Evolutionary conservation across 257 asterid species (phyloP).

Genomic region (Lavandula angustifolia): DNA sequence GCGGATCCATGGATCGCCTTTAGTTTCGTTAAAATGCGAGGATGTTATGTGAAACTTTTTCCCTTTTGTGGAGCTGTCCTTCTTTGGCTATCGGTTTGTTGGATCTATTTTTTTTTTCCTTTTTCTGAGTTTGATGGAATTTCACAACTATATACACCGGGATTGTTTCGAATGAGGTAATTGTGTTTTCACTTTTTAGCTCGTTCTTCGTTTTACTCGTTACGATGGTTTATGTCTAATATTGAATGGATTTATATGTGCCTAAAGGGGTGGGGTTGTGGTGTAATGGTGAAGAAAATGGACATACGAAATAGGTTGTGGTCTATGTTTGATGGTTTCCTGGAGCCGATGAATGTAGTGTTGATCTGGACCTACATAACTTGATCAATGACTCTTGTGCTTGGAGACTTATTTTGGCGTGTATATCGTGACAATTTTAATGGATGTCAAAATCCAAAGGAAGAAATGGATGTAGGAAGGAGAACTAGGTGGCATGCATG

Average conservation of each 20-base stretch:
- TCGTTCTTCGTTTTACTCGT: background rate
- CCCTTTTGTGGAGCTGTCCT: constrained; percentile 19
- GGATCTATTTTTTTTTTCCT: constrained; percentile 15
- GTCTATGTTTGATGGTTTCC: background rate
- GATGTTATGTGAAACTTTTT: constrained; percentile 11
- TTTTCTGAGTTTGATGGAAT: background rate
- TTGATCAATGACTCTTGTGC: constrained; percentile 13
- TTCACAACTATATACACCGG: background rate
- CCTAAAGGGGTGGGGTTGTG: background rate
- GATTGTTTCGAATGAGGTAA: constrained; percentile 7
- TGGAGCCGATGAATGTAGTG: background rate
- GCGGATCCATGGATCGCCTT: constrained; percentile 29
- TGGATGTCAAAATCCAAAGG: constrained; percentile 16
- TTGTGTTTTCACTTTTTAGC: constrained; percentile 4
- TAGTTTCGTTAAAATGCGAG: constrained; percentile 21
- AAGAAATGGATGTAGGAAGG: background rate
- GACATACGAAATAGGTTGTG: background rate
- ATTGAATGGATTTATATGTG: background rate
- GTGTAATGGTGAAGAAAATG: constrained; percentile 7
- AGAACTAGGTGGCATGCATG: constrained; percentile 8
- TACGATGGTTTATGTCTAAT: constrained; percentile 3
- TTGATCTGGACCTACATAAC: background rate
- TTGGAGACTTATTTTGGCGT: background rate
- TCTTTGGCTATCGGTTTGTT: background rate
- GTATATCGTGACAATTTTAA: background rate